These are phyloP conservation scores for Durotheca rogersii DNA, from an alignment of 495 filamentous ascomycete genomes.

Conservation along the genomic window DNA sequence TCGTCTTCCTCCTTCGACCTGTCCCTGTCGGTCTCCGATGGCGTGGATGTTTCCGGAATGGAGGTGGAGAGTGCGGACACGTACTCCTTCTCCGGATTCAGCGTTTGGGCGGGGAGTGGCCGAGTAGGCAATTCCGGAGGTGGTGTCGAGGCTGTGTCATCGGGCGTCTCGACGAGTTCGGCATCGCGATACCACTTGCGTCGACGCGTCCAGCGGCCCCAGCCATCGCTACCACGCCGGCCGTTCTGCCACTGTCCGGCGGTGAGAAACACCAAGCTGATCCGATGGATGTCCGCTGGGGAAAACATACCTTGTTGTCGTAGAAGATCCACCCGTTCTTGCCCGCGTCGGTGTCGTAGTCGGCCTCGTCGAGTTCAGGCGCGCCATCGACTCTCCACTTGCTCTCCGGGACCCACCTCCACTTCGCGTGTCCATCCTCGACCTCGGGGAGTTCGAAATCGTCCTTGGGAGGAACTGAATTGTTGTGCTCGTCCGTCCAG, in stretches of 20 bases:
- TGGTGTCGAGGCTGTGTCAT: constrained; percentile 30
- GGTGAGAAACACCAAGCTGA: constrained; percentile 12
- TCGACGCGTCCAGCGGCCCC: constrained; percentile 91
- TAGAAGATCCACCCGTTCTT: constrained; percentile 92
- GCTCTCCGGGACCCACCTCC: constrained; percentile 84
- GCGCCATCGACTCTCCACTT: constrained; percentile 88
- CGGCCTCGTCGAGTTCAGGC: constrained; percentile 49
- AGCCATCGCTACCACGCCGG: constrained; percentile 82
- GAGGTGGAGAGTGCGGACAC: constrained; percentile 9
- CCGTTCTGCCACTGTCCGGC: constrained; percentile 81
- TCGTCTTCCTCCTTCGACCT: constrained; percentile 29
- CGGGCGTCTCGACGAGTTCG: constrained; percentile 78
- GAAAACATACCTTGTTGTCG: constrained; percentile 80
- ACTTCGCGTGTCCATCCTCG: constrained; percentile 69
- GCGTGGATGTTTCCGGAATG: constrained; percentile 10
- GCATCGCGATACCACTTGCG: constrained; percentile 96
- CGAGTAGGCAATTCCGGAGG: constrained; percentile 24
- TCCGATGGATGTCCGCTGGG: not conserved
- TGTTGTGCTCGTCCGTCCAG: constrained; percentile 96
- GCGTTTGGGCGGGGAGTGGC: constrained; percentile 9
- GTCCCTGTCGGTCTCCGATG: constrained; percentile 10
- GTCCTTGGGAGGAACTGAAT: constrained; percentile 72
- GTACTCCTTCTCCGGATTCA: constrained; percentile 15
- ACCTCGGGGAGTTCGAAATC: constrained; percentile 87
- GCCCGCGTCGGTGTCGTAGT: constrained; percentile 57